Evolutionary conservation across 352 stramenopile species (phyloP), one percentile per base, ranked within the genome.

Genomic region (Phytophthora quininea): DNA sequence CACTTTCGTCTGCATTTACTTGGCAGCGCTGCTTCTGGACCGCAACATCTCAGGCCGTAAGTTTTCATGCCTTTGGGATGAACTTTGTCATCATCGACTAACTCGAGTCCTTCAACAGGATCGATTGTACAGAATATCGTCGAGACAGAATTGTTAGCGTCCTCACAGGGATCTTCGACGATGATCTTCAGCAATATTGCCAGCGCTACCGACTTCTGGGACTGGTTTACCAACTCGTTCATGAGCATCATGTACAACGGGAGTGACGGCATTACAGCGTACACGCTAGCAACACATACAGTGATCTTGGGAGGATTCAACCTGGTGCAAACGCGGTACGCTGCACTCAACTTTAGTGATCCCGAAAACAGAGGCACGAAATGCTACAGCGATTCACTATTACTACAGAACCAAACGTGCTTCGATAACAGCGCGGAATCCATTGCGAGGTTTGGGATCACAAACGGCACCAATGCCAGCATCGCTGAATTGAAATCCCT

Each of bases 11-110:
- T 60, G n/a, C 37, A 73, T 90, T 35, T 92, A 92, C 66, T 65
- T 89, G 40, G 62, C 76, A 0, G 80, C 84, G 29, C 63, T 91
- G 5, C 62, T 91, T 24, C 64, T 92, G 30, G 81, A 92, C 48
- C 79, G 84, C 60, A 90, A 92, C 64, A 90, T 92, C 45, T 86
- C 81, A 27, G 76, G 80, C 29, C 80, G 83, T 90, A 79, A 35
- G 80, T 80, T 4, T n/a, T 7, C 40, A 57, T 24, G 45, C 49
- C 7, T 37, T 29, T 54, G 10, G 27, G 35, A 6, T 37, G n/a
- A 27, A 54, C 12, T 42, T 54, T 12, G 10, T 31, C 24, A 7
- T 30, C 11, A 11, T 38, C 19, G 29, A 32, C 12, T 49, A 5
- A n/a, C 50, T 47, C 6, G 4, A 5, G 4, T 14, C 27, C 2